phyloP scores from a whole-genome alignment of 345 rosid species.

The Aegle marmelos region DNA sequence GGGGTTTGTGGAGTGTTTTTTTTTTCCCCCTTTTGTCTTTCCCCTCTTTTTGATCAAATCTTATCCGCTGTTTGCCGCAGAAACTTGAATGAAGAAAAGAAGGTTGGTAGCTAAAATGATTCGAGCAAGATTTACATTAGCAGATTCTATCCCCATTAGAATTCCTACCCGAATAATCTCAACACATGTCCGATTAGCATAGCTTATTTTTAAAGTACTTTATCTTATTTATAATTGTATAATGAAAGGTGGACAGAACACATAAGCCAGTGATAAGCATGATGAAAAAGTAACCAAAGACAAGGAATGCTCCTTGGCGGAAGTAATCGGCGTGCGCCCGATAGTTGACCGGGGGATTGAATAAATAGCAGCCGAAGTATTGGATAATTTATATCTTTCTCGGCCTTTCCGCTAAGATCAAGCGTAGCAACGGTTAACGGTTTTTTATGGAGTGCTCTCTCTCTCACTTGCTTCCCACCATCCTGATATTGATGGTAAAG shows the following conservation, averaged over 20 bases:
- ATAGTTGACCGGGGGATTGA: neutral
- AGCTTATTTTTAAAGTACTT: neutral
- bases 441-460: neutral
- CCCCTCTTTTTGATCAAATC: neutral
- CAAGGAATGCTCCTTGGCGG: neutral
- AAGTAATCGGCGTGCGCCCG: neutral
- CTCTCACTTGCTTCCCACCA: no score
- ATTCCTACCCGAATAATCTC: neutral
- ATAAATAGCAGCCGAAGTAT: neutral
- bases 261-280: neutral
- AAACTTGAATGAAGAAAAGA: neutral
- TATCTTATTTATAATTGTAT: neutral
- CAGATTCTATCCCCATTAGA: neutral
- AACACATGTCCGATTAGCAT: neutral
- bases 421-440: neutral
- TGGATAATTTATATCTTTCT: neutral
- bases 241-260: no score
- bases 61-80: neutral
- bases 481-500: no score
- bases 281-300: neutral
- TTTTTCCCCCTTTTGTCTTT: neutral
- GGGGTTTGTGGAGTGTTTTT: neutral
- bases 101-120: neutral
- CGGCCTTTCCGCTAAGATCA: neutral
- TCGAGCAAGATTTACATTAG: neutral